These are phyloP conservation scores for Zea mays DNA, from an alignment of 176 grass and related monocot genomes.

Conservation along the genomic window DNA sequence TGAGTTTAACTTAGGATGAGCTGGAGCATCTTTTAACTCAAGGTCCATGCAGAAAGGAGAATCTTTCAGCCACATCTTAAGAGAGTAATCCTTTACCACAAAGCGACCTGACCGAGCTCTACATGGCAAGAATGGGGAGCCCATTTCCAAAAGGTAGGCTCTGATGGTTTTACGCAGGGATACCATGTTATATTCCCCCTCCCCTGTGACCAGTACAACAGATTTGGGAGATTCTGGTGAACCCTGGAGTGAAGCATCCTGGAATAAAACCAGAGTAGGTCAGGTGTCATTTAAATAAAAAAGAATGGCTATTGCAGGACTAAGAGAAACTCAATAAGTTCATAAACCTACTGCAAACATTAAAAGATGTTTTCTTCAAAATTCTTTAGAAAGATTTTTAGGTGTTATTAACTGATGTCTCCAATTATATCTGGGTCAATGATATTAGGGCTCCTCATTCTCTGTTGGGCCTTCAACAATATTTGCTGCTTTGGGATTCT, in stretches of 20 bases:
- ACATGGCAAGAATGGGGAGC: constrained; percentile 75
- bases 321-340: not conserved
- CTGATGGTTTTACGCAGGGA: constrained; percentile 81
- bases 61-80: constrained; percentile 95
- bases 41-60: constrained; percentile 94
- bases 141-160: constrained; percentile 89
- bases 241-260: constrained; percentile 94
- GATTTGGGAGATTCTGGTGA: constrained; percentile 92
- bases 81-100: constrained; percentile 76
- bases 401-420: constrained; percentile 3
- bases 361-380: not conserved
- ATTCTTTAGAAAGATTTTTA: not conserved
- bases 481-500: too few relatives aligned
- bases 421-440: constrained; percentile 25
- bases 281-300: constrained; percentile 29
- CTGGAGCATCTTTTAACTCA: constrained; percentile 71
- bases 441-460: too few relatives aligned
- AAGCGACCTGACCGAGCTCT: constrained; percentile 71
- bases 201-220: constrained; percentile 83
- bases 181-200: constrained; percentile 90
- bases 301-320: not conserved
- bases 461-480: too few relatives aligned
- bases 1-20: constrained; percentile 77
- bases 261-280: constrained; percentile 27
- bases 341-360: constrained; percentile 28